These are phyloP conservation scores for Boletus rubescentipes DNA, from an alignment of 768 basidiomycete genomes.

Conservation along the genomic window DNA sequence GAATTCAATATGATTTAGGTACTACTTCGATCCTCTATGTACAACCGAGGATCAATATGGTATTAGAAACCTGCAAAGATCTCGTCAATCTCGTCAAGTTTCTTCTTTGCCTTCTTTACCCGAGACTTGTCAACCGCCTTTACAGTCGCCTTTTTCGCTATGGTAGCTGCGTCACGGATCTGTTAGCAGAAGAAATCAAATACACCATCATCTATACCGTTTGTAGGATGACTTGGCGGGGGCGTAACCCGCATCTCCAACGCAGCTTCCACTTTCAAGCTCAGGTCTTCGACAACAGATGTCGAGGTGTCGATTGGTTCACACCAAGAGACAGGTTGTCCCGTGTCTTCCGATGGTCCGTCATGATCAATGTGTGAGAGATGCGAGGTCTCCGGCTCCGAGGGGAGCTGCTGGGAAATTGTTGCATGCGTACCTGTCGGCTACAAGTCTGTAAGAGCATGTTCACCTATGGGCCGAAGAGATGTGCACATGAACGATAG, in stretches of 20 bases:
- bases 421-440: constrained; percentile 1
- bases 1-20: too few relatives aligned
- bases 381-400: not conserved
- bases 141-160: not conserved
- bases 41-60: too few relatives aligned
- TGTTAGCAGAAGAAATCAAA: not conserved
- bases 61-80: constrained; percentile 25
- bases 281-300: not conserved
- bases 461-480: not conserved
- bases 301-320: not conserved
- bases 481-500: constrained; percentile 34
- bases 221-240: not conserved
- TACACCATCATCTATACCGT: not conserved
- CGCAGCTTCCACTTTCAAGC: not conserved
- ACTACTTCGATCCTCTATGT: too few relatives aligned
- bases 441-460: constrained; percentile 16
- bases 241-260: not conserved
- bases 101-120: constrained; percentile 19
- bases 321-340: constrained; percentile 6
- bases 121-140: constrained; percentile 9
- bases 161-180: not conserved
- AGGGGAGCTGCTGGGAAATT: not conserved
- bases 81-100: constrained; percentile 26
- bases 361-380: constrained; percentile 1
- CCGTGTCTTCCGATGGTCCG: constrained; percentile 15